Conservation (phyloP, 2,329 filamentous ascomycete species). For the Penicillium sp. region DNA sequence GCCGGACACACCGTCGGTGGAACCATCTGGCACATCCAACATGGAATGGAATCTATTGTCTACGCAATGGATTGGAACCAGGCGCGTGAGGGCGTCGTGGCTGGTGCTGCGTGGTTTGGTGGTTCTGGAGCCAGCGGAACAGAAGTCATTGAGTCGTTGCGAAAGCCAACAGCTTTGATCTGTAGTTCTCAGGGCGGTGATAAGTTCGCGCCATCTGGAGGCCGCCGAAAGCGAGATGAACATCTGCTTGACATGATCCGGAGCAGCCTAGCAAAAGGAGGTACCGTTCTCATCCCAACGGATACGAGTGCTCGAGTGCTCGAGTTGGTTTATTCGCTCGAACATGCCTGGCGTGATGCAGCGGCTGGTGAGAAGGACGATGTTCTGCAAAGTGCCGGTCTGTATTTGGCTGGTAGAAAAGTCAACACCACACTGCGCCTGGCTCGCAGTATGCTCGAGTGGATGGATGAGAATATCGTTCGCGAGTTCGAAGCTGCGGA, state of each 20-base stretch:
- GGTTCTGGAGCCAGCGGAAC: conserved; percentile 73
- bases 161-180: conserved; percentile 87
- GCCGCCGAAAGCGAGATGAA: conserved; percentile 78
- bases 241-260: conserved; percentile 74
- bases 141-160: conserved; percentile 87
- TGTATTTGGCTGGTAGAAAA: conserved; percentile 83
- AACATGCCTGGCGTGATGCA: conserved; percentile 80
- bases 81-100: conserved; percentile 88
- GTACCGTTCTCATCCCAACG: conserved; percentile 86
- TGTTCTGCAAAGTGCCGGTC: conserved; percentile 49
- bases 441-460: conserved; percentile 92
- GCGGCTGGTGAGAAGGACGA: conserved; percentile 50
- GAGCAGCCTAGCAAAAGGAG: conserved; percentile 73
- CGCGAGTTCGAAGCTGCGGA: conserved; percentile 75
- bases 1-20: conserved; percentile 93
- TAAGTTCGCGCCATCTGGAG: conserved; percentile 63
- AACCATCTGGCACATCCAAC: conserved; percentile 98
- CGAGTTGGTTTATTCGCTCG: conserved; percentile 85
- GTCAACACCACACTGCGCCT: conserved; percentile 85
- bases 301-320: conserved; percentile 94
- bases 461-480: conserved; percentile 97
- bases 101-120: conserved; percentile 89
- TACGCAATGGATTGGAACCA: conserved; percentile 99
- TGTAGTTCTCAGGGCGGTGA: conserved; percentile 83
- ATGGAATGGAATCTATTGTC: conserved; percentile 92